Evolutionary conservation across 192 early-diverging fungal species (phyloP).

Genomic region (Coemansia sp.): DNA sequence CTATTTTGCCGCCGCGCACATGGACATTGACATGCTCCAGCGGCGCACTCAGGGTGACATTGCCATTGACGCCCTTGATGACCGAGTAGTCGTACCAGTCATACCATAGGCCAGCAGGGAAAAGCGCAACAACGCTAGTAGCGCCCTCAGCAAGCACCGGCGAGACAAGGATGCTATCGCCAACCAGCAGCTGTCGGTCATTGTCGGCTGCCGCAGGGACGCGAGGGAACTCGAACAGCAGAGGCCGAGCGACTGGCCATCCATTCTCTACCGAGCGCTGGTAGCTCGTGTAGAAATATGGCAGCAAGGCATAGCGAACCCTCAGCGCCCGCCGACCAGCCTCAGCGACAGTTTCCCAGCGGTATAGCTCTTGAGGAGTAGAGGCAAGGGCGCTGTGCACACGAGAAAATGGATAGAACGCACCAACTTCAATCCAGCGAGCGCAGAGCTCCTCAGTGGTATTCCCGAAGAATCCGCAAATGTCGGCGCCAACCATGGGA

Average conservation of each 20-base stretch:
- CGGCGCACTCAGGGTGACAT: constrained; percentile 50
- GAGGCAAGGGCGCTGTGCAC: constrained; percentile 60
- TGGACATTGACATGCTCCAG: constrained; percentile 62
- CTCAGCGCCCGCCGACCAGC: constrained; percentile 53
- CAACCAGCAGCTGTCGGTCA: constrained; percentile 63
- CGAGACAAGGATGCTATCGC: constrained; percentile 57
- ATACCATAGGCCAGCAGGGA: constrained; percentile 65
- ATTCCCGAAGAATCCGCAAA: constrained; percentile 66
- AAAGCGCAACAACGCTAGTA: constrained; percentile 58
- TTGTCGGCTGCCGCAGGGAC: constrained; percentile 32
- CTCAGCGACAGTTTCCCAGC: constrained; percentile 58
- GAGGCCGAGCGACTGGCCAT: constrained; percentile 56
- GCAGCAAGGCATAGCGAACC: constrained; percentile 60
- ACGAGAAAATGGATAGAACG: constrained; percentile 63
- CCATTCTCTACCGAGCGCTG: constrained; percentile 54
- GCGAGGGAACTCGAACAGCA: constrained; percentile 57
- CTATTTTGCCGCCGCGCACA: constrained; percentile 59
- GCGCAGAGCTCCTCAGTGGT: constrained; percentile 63
- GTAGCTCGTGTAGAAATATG: constrained; percentile 62
- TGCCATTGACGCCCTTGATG: constrained; percentile 13
- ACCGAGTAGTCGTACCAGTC: constrained; percentile 51
- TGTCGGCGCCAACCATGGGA: constrained; percentile 67
- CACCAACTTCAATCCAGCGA: constrained; percentile 64
- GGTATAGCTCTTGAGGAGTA: constrained; percentile 60
- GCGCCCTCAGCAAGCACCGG: constrained; percentile 57